Base-by-base conservation (phyloP, 768 basidiomycete species). In the Tulasnella sp. region DNA sequence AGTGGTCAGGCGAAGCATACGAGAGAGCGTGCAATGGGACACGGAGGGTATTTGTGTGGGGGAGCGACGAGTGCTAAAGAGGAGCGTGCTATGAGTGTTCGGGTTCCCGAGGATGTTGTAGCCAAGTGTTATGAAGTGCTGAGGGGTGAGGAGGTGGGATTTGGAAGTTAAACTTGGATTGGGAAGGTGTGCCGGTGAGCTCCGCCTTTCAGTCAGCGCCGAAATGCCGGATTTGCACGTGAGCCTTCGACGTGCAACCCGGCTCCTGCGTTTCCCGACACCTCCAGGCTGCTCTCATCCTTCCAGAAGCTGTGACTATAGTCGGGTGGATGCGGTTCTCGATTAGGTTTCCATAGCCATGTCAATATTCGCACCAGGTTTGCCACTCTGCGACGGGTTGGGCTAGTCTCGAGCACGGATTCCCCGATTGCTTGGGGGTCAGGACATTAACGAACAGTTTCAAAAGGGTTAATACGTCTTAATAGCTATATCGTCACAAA, bases 1-100 rank as follows among this genome's bases (percentile, higher is more conserved):
- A 29, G 44, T 55, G 48, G 75, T 39, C 26, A 75, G 35, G 35
- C 75, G 75, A 61, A 75, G 75, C 75, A 75, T 75, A 29, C 74
- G 55, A 55, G 67, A n/a, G 55, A 29, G 48, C 7, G 29, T 61
- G 35, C 23, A 5, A 40, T 37, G 71, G 2, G 32, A 72, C 61
- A 67, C 61, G 32, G 61, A 32, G 61, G 29, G 26, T 26, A 29
- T 67, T 67, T 67, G 61, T 32, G 61, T 1, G 61, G n/a, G 13
- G 61, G 29, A 51, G 39, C 44, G n/a, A 42, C 15, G 70, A 5
- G 13, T 46, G 44, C 70, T 72, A 39, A 46, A 39, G 70, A 72
- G 37, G 70, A 39, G 70, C 37, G 48, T 51, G 48, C 32, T 44
- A 20, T 46, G n/a, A 32, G 70, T 18, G 70, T 40, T n/a, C 70